Evolutionary conservation across 139 green algal species (phyloP), one percentile per base, ranked within the genome.

Genomic region (Micractinium conductrix): DNA sequence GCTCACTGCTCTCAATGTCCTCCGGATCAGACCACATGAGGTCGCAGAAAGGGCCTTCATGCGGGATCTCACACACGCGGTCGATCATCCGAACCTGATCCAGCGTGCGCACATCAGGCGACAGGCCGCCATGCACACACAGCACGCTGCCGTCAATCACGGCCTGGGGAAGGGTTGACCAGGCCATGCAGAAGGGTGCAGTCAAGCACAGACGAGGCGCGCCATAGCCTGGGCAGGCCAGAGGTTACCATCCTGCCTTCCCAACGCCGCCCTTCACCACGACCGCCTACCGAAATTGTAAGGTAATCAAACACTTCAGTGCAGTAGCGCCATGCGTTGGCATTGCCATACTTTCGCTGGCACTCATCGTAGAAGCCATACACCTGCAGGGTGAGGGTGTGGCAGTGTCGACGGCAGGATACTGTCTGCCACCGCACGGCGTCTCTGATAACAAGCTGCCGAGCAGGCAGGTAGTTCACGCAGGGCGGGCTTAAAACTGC

Each of bases 361-460:
- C 97, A 99, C 87, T 99, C 97, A 68, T 99, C 97, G 86, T 99
- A 99, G 85, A 99, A 99, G 40, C 97, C 97, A 87, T 99, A 99
- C 79, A 99, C 96, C 94, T 97, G 91, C 71, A 55, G 17, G 28
- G 60, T 14, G 2, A 68, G n/a, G n/a, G n/a, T n/a, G n/a, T n/a
- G n/a, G n/a, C n/a, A n/a, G n/a, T n/a, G n/a, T n/a, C n/a, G n/a
- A n/a, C n/a, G n/a, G n/a, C n/a, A n/a, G n/a, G n/a, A n/a, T n/a
- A n/a, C n/a, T n/a, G n/a, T n/a, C n/a, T n/a, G n/a, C n/a, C n/a
- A n/a, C n/a, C n/a, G n/a, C n/a, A n/a, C n/a, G n/a, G n/a, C n/a
- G n/a, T n/a, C n/a, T n/a, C n/a, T n/a, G n/a, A n/a, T n/a, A n/a
- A n/a, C n/a, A n/a, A n/a, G n/a, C n/a, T n/a, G n/a, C n/a, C n/a